Base-by-base conservation (phyloP, 768 basidiomycete genomes). In the Tremella yokohamensis region DNA sequence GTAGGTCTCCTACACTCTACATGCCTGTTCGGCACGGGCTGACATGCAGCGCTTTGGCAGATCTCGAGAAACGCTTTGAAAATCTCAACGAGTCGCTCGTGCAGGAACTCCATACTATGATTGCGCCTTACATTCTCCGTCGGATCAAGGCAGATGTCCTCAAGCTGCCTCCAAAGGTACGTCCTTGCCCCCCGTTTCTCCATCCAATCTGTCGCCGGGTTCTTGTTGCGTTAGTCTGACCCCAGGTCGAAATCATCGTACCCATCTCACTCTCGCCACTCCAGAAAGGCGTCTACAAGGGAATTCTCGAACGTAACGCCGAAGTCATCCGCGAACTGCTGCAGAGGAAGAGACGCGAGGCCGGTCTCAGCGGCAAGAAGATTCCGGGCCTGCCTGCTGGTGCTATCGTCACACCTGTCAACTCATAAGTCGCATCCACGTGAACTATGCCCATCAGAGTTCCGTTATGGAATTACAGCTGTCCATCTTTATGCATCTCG, bases 111-210 rank as follows among this genome's bases (percentile, higher is more conserved):
- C 93, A 96, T 68, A 80, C 77, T 22, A 82, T 84, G 64, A 79
- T 97, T 44, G 77, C 78, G 63, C 93, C 91, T 0, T 96, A 97
- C 70, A 96, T 98, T 78, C 79, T 99, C 34, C 87, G 96, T 15
- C 85, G 96, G 16, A 84, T 90, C 66, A 99, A 99, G 79, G 87
- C 87, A 57, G 90, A 96, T 72, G 92, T 96, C 1, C 80, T 97
- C 15, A 84, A 89, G 61, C 68, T 78, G 15, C 82, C 94, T n/a
- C 92, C 90, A 0, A 96, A 94, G 83, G 91, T 90, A 65, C 40
- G 66, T 54, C 34, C 2, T 9, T 19, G 16, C 20, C 26, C 42
- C 18, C 6, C 29, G 29, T 11, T 11, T n/a, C n/a, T n/a, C 40
- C 40, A 26, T 18, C 45, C 45, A 20, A 12, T 13, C 45, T 20